Base-by-base conservation (phyloP, 345 rosid genomes). In the Populus ilicifolia region DNA sequence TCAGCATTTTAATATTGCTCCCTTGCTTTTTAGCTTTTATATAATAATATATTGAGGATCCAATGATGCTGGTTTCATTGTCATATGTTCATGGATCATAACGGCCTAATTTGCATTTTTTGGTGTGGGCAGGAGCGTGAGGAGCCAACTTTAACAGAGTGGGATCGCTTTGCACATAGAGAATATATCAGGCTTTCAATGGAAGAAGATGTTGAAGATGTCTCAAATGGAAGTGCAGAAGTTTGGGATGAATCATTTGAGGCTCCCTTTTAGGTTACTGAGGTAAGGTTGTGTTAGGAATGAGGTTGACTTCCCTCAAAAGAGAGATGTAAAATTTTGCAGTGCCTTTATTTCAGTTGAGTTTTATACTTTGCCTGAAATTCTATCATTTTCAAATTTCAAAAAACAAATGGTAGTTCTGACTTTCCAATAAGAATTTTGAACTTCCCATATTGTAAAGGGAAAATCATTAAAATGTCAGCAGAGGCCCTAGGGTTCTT, bases 131-230 rank as follows among this genome's bases (percentile, higher is more conserved):
- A 94, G 98, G 98, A 94, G 85, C 91, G 92, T 2, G 98, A 92
- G 80, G 90, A 91, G 80, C 98, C 98, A 16, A 88, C 94, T 66
- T 84, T 92, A 92, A 94, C 98, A 18, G 98, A 93, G 61, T 93
- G 98, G 98, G 98, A 94, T 79, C 92, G 98, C 16, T 94, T 94
- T 89, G 97, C 98, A 5, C 98, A 90, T 81, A 89, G 98, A 72
- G 84, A 81, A 39, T 81, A 81, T 46, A 77, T 81, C 69, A 77
- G 84, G 68, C 81, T 81, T 23, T 74, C 84, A 66, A 81, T 81
- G 84, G 84, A 81, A 74, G 84, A 81, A 77, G 84, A 81, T 73
- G 84, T 73, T 29, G 81, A 81, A 61, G 72, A 74, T 81, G 80
- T 69, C 69, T 81, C 84, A 6, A 78, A 81, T 77, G 84, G 84